Evolutionary conservation across 192 early-diverging fungal species (phyloP), one percentile per base, ranked within the genome.

Genomic region (Polychytrium aggregatum): DNA sequence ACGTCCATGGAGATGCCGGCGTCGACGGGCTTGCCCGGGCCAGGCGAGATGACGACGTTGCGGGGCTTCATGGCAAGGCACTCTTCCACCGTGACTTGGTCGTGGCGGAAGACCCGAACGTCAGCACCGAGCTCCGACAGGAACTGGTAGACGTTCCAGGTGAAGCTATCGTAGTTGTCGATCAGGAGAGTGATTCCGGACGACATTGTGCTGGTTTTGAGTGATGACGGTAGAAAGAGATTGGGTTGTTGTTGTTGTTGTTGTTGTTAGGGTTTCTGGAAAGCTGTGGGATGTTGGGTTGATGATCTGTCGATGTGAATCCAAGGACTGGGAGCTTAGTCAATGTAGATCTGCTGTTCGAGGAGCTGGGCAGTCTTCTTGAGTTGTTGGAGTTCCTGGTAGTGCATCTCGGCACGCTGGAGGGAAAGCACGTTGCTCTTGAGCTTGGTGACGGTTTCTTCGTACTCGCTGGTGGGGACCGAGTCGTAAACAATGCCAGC

Each of bases 141-240:
- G 46, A 84, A 93, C 71, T 97, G 94, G 69, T 95, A 97, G 28
- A 99, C 76, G 66, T 99, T 99, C 80, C 89, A 99, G 24, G 92
- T 96, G 58, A 99, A 99, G 52, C 82, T 86, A 72, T 98, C 96
- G 78, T 94, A 98, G 57, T 95, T 95, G 72, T 98, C 95, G 44
- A 98, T 91, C 55, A 95, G 74, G 43, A 97, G 50, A 34, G 84
- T 79, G n/a, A n/a, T n/a, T n/a, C n/a, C n/a, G n/a, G n/a, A n/a
- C 26, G 62, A 50, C 49, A 57, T 58, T 43, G 44, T 33, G 31
- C 11, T 33, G 31, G 6, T 33, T 4, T 33, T 11, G 31, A 33
- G 31, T 33, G 31, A 8, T 33, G 31, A n/a, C n/a, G n/a, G n/a
- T n/a, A n/a, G n/a, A n/a, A n/a, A n/a, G n/a, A n/a, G n/a, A n/a